Conservation (phyloP, 2,329 filamentous ascomycete species). For the Chaetomiaceae sp. region DNA sequence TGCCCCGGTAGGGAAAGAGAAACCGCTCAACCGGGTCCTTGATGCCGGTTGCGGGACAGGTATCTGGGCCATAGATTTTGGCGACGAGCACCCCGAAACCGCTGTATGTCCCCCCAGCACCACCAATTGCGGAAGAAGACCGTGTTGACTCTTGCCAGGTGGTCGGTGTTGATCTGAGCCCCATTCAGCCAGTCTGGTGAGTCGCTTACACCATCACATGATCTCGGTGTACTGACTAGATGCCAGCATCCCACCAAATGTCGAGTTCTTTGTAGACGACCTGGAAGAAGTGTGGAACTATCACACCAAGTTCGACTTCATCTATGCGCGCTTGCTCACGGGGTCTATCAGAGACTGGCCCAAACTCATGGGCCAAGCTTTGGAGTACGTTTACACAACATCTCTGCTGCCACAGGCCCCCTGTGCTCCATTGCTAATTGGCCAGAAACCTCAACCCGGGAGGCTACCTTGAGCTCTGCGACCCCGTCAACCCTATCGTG, state of each 20-base stretch:
- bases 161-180: slow-evolving; percentile 34
- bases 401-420: too few relatives aligned
- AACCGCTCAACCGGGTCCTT: slow-evolving; percentile 38
- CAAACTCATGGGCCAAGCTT: slow-evolving; percentile 23
- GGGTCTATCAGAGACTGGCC: slow-evolving; percentile 29
- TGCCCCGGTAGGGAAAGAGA: slow-evolving; percentile 37
- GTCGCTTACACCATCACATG: not conserved
- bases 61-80: slow-evolving; percentile 46
- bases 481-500: not conserved
- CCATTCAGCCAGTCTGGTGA: slow-evolving; percentile 31
- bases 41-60: slow-evolving; percentile 44
- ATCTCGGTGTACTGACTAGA: not conserved
- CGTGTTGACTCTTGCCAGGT: slow-evolving; percentile 19
- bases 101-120: not conserved
- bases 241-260: slow-evolving; percentile 26
- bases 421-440: slow-evolving; percentile 31
- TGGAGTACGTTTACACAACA: too few relatives aligned
- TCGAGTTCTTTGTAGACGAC: slow-evolving; percentile 29
- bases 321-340: slow-evolving; percentile 28
- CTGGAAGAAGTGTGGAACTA: slow-evolving; percentile 29
- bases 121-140: too few relatives aligned
- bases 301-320: slow-evolving; percentile 28
- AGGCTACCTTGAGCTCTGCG: slow-evolving; percentile 5
- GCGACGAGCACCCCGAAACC: not conserved
- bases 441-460: slow-evolving; percentile 28